These are phyloP conservation scores for Aspergillus nidulans DNA, from an alignment of 495 filamentous ascomycete genomes.

Conservation along the genomic window DNA sequence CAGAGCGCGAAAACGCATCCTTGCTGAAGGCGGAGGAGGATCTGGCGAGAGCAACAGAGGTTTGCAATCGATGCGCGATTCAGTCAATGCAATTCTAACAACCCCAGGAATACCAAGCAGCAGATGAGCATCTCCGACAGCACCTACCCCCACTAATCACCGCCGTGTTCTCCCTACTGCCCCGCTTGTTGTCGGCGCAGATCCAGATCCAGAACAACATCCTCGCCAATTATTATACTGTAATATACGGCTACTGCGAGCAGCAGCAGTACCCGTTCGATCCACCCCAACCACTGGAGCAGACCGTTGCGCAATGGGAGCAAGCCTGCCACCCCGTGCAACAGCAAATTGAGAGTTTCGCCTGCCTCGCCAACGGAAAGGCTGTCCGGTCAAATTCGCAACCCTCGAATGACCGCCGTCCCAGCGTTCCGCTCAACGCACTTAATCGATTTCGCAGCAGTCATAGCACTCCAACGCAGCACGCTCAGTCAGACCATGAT, in stretches of 20 bases:
- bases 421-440: constrained; percentile 24
- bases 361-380: constrained; percentile 68
- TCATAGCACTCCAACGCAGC: constrained; percentile 18
- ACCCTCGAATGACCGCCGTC: constrained; percentile 37
- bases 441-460: constrained; percentile 12
- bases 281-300: constrained; percentile 60
- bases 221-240: constrained; percentile 79
- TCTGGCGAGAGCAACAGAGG: constrained; percentile 60
- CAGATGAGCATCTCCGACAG: constrained; percentile 76
- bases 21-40: constrained; percentile 79
- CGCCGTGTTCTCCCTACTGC: constrained; percentile 73
- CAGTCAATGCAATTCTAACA: background rate
- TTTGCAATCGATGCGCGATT: constrained; percentile 26
- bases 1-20: constrained; percentile 71
- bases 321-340: constrained; percentile 59
- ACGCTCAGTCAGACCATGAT: constrained; percentile 7
- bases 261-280: constrained; percentile 68
- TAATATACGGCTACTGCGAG: constrained; percentile 71
- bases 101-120: constrained; percentile 67
- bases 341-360: constrained; percentile 68
- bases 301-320: constrained; percentile 69
- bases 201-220: constrained; percentile 80
- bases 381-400: constrained; percentile 58
- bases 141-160: constrained; percentile 71
- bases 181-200: constrained; percentile 68